Evolutionary conservation across 2,329 filamentous ascomycete species (phyloP).

Genomic region (Claviceps purpurea): DNA sequence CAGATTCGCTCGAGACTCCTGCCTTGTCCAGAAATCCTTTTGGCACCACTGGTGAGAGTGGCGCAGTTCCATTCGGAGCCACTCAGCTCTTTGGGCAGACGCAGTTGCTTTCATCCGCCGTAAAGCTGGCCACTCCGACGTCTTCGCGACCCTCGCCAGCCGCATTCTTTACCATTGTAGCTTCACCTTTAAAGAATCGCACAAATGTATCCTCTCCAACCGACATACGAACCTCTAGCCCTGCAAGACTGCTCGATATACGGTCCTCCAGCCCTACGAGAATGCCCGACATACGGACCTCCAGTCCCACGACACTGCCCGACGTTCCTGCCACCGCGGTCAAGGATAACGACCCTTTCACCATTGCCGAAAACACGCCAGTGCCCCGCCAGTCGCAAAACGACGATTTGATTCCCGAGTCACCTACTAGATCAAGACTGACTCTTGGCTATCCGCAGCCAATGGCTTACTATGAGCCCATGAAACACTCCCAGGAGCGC

Average conservation of each 20-base stretch:
- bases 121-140: constrained; percentile 37
- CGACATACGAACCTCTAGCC: constrained; percentile 27
- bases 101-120: constrained; percentile 37
- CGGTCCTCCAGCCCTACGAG: constrained; percentile 27
- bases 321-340: constrained; percentile 17
- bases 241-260: constrained; percentile 19
- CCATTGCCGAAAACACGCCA: constrained; percentile 14
- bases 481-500: constrained; percentile 32
- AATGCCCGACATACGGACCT: constrained; percentile 21
- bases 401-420: constrained; percentile 23
- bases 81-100: constrained; percentile 43
- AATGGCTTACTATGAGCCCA: constrained; percentile 29
- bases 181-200: constrained; percentile 37
- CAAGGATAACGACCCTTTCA: constrained; percentile 9
- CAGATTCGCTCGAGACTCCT: constrained; percentile 34
- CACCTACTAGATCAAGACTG: constrained; percentile 17
- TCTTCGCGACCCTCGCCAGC: constrained; percentile 44
- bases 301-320: constrained; percentile 26
- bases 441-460: constrained; percentile 17
- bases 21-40: constrained; percentile 36
- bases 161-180: constrained; percentile 26
- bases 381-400: constrained; percentile 12
- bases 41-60: constrained; percentile 18
- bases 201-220: constrained; percentile 34
- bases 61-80: constrained; percentile 23